Evolutionary conservation across 306 rosid species (phyloP), one percentile per base, ranked within the genome.

Genomic region (Sesbania bispinosa): DNA sequence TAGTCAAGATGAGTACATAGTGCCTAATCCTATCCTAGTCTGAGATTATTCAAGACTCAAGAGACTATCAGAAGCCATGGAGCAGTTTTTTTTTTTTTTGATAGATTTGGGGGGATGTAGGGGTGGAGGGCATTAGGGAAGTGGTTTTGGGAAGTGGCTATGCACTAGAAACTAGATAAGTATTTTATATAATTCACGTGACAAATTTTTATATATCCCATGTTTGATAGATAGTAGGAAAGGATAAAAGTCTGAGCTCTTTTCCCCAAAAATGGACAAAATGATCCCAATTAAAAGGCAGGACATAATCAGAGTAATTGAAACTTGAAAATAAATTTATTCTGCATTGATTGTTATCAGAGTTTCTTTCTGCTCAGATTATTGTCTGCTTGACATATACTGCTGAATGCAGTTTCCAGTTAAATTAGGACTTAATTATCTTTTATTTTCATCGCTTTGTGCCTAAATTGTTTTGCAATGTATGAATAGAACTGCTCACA

Each of bases 401-500:
- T 50, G 7, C 50, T 67, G 67, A 32, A 16, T 16, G 15, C 24
- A 57, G 1, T 33, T 66, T 63, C 66, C 55, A 57, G 41, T 65
- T 43, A 52, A 52, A 51, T 52, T 39, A 18, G 41, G 69, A 50
- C 68, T 21, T 62, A 6, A 42, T 13, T 26, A n/a, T 52, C 63
- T 35, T 60, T 50, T 21, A 35, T 23, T 73, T 57, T 76, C 24
- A 46, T n/a, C n/a, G n/a, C n/a, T n/a, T n/a, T n/a, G n/a, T n/a
- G n/a, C n/a, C n/a, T n/a, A n/a, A n/a, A n/a, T n/a, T n/a, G n/a
- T n/a, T n/a, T n/a, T n/a, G n/a, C n/a, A n/a, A n/a, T n/a, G n/a
- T n/a, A n/a, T n/a, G n/a, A n/a, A n/a, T n/a, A n/a, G n/a, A n/a
- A n/a, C n/a, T n/a, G n/a, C n/a, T n/a, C n/a, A n/a, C n/a, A n/a